Evolutionary conservation across 1,284 basidiomycete species (phyloP).

Genomic region (Ustilago cynodontis): DNA sequence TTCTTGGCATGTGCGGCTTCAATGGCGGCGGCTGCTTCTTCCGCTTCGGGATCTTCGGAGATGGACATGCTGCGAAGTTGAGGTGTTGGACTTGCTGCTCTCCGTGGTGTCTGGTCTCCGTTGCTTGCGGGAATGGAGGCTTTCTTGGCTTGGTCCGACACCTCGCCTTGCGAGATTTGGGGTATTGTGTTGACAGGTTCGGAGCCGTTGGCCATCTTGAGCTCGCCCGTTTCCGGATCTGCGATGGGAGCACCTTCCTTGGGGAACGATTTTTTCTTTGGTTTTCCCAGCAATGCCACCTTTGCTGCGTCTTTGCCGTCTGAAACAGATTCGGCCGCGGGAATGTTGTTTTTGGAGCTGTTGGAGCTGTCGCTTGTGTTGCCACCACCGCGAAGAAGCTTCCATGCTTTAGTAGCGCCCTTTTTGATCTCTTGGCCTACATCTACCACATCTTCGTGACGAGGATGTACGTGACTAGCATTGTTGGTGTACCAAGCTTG

Average conservation of each 20-base stretch:
- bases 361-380: slow-evolving; percentile 20
- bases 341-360: background rate
- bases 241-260: slow-evolving; percentile 50
- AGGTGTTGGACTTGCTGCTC: slow-evolving; percentile 27
- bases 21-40: slow-evolving; percentile 39
- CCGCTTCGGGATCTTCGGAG: slow-evolving; percentile 30
- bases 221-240: slow-evolving; percentile 41
- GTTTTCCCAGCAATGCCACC: slow-evolving; percentile 18
- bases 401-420: slow-evolving; percentile 56
- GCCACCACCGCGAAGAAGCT: slow-evolving; percentile 43
- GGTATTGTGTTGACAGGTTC: slow-evolving; percentile 6
- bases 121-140: background rate
- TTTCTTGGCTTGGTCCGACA: slow-evolving; percentile 29
- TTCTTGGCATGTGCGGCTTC: slow-evolving; percentile 41
- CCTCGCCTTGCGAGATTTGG: slow-evolving; percentile 11
- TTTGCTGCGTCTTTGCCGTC: background rate
- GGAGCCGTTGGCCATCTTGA: slow-evolving; percentile 36
- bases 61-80: slow-evolving; percentile 33
- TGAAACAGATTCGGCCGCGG: background rate
- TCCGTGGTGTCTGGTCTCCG: slow-evolving; percentile 39
- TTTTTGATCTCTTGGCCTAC: slow-evolving; percentile 60
- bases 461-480: slow-evolving; percentile 12
- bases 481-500: slow-evolving; percentile 38
- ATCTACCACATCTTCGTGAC: slow-evolving; percentile 53
- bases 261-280: slow-evolving; percentile 44